These are phyloP conservation scores for Lactarius trivialis DNA, from an alignment of 768 basidiomycete genomes.

Conservation along the genomic window DNA sequence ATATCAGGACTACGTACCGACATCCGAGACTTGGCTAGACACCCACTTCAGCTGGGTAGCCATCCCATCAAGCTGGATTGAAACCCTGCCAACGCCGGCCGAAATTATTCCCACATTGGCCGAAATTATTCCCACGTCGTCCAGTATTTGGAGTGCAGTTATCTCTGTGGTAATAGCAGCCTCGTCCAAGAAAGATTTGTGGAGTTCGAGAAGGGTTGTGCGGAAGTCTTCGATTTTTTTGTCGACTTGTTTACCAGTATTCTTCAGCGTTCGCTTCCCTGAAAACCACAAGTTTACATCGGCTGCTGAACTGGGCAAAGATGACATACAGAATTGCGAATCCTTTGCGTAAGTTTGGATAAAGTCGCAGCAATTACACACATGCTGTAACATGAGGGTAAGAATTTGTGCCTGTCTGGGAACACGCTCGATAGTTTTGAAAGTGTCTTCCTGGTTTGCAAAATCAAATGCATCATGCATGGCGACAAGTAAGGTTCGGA, in stretches of 20 bases:
- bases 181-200: neutral
- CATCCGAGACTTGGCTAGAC: neutral
- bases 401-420: neutral
- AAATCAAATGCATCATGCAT: neutral
- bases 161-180: neutral
- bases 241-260: neutral
- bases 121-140: neutral
- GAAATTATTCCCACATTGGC: neutral
- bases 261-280: neutral
- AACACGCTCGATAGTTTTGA: neutral
- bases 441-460: neutral
- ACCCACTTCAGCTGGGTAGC: neutral
- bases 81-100: no score
- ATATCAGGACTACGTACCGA: neutral
- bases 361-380: neutral
- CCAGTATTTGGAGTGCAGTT: neutral
- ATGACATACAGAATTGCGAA: neutral
- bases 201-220: neutral
- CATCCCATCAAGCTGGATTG: neutral
- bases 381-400: neutral
- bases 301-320: neutral
- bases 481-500: neutral
- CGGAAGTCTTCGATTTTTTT: neutral
- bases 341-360: neutral
- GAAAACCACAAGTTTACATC: neutral